Conservation (phyloP, 257 asterid genomes). For the Cinchona pubescens region DNA sequence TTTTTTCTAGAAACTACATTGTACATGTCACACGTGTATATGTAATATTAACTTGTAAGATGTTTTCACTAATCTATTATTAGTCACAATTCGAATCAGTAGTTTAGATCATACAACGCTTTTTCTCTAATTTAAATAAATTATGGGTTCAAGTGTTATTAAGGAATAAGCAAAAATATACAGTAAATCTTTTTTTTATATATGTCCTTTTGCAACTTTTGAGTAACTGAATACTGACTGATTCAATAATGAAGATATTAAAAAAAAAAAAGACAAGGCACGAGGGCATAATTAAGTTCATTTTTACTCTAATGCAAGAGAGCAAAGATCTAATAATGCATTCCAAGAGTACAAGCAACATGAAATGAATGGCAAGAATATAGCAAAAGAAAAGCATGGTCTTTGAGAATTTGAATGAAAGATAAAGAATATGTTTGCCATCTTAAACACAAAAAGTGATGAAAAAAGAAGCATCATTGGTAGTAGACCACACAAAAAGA, state of each 20-base stretch:
- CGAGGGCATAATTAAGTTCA: not conserved
- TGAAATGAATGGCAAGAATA: conserved; percentile 10
- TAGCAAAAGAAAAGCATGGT: conserved; percentile 11
- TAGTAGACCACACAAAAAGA: conserved; percentile 35
- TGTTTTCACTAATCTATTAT: too few species aligned
- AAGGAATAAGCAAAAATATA: too few species aligned
- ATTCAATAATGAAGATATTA: not conserved
- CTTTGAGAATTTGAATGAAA: conserved; percentile 29
- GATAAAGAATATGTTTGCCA: conserved; percentile 26
- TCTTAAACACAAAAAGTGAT: conserved; percentile 38
- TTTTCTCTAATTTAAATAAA: too few species aligned
- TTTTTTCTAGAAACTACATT: not conserved
- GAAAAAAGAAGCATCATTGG: conserved; percentile 43
- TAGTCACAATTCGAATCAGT: too few species aligned
- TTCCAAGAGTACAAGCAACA: not conserved
- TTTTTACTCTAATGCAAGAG: conserved; percentile 3
- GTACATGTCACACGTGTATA: not conserved
- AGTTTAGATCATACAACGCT: too few species aligned
- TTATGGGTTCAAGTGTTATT: too few species aligned
- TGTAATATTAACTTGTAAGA: not conserved
- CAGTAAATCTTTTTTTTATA: too few species aligned
- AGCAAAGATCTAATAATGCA: not conserved
- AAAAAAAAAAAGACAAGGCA: not conserved
- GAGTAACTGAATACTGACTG: too few species aligned
- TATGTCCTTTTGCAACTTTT: not conserved